Percentiles rank a stretch among this genome's conserved stretches.
phyloP scores from a whole-genome alignment of 2,329 filamentous ascomycete species.

The Aspergillus sojae region DNA sequence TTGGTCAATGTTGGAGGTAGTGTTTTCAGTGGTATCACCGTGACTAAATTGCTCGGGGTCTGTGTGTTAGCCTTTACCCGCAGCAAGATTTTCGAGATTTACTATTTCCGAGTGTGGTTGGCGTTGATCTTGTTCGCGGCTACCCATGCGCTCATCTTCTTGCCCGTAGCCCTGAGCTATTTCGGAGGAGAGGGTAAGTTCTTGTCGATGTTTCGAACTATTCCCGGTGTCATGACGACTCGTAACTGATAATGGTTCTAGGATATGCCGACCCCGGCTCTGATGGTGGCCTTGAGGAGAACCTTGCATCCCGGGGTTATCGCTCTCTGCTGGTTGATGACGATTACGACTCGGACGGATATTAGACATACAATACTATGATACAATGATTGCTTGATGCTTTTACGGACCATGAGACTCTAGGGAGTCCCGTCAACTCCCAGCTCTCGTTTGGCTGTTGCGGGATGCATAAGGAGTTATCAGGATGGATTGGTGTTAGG shows the following conservation, averaged over 20 bases:
- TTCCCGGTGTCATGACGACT: neutral
- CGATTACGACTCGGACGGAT: conserved; percentile 72
- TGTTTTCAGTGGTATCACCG: conserved; percentile 93
- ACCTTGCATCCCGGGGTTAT: conserved; percentile 78
- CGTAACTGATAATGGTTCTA: conserved; percentile 30
- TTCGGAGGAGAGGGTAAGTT: conserved; percentile 73
- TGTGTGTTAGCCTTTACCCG: conserved; percentile 89
- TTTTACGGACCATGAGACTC: neutral
- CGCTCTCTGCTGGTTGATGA: conserved; percentile 77
- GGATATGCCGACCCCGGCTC: conserved; percentile 85
- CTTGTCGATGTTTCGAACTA: neutral
- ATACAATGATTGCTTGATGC: neutral
- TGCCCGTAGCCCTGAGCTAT: conserved; percentile 86
- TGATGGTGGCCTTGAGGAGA: conserved; percentile 86
- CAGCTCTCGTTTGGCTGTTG: neutral
- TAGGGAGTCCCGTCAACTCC: neutral
- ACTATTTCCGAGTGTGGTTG: conserved; percentile 97
- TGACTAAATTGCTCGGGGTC: conserved; percentile 93
- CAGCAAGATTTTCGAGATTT: conserved; percentile 99
- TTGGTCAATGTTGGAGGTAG: conserved; percentile 92
- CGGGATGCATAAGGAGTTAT: neutral
- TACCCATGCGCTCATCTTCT: conserved; percentile 83
- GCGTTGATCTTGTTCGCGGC: conserved; percentile 88
- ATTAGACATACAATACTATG: conserved; percentile 29
- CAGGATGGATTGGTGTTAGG: neutral